Conservation (phyloP, 148 eudicot genomes). For the Silene latifolia region DNA sequence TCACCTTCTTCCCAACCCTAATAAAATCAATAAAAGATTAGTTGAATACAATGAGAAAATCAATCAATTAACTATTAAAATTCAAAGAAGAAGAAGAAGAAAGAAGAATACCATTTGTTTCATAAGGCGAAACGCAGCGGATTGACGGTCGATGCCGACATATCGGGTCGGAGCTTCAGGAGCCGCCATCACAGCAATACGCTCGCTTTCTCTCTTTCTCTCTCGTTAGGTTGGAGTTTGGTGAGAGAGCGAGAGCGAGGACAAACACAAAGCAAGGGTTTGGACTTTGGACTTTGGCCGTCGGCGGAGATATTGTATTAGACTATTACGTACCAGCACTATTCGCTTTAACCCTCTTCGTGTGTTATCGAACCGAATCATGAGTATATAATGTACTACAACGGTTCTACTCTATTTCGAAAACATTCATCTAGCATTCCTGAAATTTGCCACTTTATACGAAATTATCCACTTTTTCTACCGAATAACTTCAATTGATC, state of each 20-base stretch:
- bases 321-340: too few relatives aligned
- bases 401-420: too few relatives aligned
- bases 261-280: conserved; percentile 9
- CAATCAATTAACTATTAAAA: background rate
- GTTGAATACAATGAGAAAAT: too few relatives aligned
- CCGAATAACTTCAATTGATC: too few relatives aligned
- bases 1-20: conserved; percentile 99
- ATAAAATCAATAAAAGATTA: background rate
- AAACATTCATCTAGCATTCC: too few relatives aligned
- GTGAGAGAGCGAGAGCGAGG: conserved; percentile 8
- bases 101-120: conserved; percentile 72
- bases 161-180: conserved; percentile 78
- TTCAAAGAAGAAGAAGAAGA: conserved; percentile 6
- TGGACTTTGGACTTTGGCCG: background rate
- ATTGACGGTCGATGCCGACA: conserved; percentile 72
- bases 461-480: too few relatives aligned
- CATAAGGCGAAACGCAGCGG: conserved; percentile 98
- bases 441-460: too few relatives aligned
- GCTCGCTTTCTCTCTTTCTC: conserved; percentile 3
- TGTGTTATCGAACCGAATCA: too few relatives aligned
- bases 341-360: too few relatives aligned
- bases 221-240: background rate
- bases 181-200: conserved; percentile 56
- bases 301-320: too few relatives aligned
- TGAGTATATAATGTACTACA: too few relatives aligned